Evolutionary conservation across 2,329 filamentous ascomycete genomes (phyloP).

Genomic region (Phialophora chinensis): DNA sequence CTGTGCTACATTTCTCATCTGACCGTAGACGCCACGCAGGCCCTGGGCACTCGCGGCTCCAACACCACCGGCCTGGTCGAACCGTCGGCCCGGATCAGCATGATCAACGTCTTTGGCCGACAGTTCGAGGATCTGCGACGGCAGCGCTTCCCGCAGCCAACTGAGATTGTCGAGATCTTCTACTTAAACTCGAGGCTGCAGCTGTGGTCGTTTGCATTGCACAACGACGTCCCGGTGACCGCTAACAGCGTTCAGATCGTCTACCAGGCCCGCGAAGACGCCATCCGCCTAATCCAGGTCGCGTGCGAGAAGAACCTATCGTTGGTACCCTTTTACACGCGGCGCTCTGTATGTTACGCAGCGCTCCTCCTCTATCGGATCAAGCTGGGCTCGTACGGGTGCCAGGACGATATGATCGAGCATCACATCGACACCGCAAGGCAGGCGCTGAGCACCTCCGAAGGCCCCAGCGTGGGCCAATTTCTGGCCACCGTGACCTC

Average conservation of each 20-base stretch:
- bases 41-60: slow-evolving; percentile 15
- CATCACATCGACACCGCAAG: slow-evolving; percentile 20
- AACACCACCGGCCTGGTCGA: slow-evolving; percentile 22
- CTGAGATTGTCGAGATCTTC: slow-evolving; percentile 28
- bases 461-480: slow-evolving; percentile 3
- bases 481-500: slow-evolving; percentile 19
- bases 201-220: slow-evolving; percentile 27
- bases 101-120: slow-evolving; percentile 26
- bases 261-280: slow-evolving; percentile 21
- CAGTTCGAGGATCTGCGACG: slow-evolving; percentile 22
- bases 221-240: slow-evolving; percentile 25
- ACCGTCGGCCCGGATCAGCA: slow-evolving; percentile 20
- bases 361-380: slow-evolving; percentile 26
- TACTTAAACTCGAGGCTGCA: slow-evolving; percentile 27
- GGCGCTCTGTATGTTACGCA: slow-evolving; percentile 27
- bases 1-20: slow-evolving; percentile 27
- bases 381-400: slow-evolving; percentile 24
- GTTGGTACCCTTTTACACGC: slow-evolving; percentile 23
- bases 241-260: slow-evolving; percentile 17
- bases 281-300: slow-evolving; percentile 25
- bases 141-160: slow-evolving; percentile 7
- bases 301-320: slow-evolving; percentile 26
- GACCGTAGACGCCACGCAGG: slow-evolving; percentile 13
- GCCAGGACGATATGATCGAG: slow-evolving; percentile 23
- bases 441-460: slow-evolving; percentile 12